Evolutionary conservation across 495 filamentous ascomycete species (phyloP).

Genomic region (Bathelium albidoporum): DNA sequence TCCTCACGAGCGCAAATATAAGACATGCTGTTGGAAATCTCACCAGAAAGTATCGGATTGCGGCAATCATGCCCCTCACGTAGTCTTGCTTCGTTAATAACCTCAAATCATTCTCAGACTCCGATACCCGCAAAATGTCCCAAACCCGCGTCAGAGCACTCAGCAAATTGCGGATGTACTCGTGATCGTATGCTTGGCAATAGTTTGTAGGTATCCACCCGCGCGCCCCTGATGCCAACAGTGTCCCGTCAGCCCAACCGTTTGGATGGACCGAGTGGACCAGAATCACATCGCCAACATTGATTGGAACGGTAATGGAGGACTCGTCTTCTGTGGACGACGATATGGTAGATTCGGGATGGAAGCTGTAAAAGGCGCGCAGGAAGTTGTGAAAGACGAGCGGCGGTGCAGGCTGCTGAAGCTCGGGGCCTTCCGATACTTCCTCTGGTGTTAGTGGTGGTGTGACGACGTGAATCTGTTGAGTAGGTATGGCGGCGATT

Average conservation of each 20-base stretch:
- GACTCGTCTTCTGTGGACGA: conserved; percentile 51
- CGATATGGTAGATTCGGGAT: conserved; percentile 61
- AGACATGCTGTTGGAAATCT: conserved; percentile 27
- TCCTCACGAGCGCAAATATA: neutral
- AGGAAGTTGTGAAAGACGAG: conserved; percentile 81
- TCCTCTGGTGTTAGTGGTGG: conserved; percentile 21
- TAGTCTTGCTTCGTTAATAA: conserved; percentile 81
- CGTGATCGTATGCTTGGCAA: conserved; percentile 85
- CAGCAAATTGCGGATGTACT: conserved; percentile 73
- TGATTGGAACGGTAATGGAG: conserved; percentile 67
- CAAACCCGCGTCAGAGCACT: conserved; percentile 84
- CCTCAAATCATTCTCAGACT: conserved; percentile 48
- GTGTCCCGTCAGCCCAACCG: conserved; percentile 98
- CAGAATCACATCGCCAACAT: conserved; percentile 82
- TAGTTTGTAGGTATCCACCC: conserved; percentile 99
- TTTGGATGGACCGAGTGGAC: conserved; percentile 97
- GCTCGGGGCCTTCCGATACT: neutral
- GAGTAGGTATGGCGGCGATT: neutral
- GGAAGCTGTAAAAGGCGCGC: conserved; percentile 91
- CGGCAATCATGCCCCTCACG: conserved; percentile 84
- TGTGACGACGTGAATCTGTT: neutral
- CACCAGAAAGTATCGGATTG: conserved; percentile 83
- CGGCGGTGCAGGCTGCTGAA: neutral
- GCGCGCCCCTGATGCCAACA: conserved; percentile 73
- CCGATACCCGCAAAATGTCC: conserved; percentile 71